A percentile compares a stretch with the other conserved stretches of the same genome.
Evolutionary conservation across 352 stramenopile genomes (phyloP).

Genomic region (Phytophthora parvispora): DNA sequence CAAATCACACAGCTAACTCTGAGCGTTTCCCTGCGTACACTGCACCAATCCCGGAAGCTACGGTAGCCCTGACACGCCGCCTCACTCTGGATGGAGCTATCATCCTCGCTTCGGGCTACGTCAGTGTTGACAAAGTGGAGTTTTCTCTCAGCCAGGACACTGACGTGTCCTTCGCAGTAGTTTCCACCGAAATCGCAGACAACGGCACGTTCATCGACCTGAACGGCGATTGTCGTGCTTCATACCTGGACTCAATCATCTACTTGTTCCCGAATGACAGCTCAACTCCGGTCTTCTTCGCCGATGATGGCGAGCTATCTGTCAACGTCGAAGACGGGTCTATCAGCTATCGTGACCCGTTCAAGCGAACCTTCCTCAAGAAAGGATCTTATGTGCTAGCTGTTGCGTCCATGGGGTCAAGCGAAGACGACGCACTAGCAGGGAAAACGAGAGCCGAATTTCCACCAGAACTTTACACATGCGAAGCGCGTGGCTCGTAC

Average conservation of each 20-base stretch:
- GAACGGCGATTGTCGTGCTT: slow-evolving; percentile 68
- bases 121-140: slow-evolving; percentile 61
- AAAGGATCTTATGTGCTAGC: slow-evolving; percentile 54
- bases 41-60: slow-evolving; percentile 14
- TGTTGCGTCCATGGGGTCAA: slow-evolving; percentile 39
- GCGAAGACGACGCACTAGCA: slow-evolving; percentile 28
- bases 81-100: slow-evolving; percentile 40
- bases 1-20: slow-evolving; percentile 24
- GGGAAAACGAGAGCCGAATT: slow-evolving; percentile 26
- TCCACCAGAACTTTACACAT: slow-evolving; percentile 36
- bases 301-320: slow-evolving; percentile 43
- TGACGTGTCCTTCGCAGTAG: slow-evolving; percentile 54
- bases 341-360: slow-evolving; percentile 57
- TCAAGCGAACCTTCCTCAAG: slow-evolving; percentile 51
- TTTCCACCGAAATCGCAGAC: slow-evolving; percentile 71
- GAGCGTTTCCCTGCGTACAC: slow-evolving; percentile 52
- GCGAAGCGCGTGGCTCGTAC: slow-evolving; percentile 6
- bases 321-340: slow-evolving; percentile 43
- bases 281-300: slow-evolving; percentile 29
- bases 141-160: slow-evolving; percentile 49
- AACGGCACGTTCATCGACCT: slow-evolving; percentile 56
- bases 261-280: slow-evolving; percentile 56
- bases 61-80: slow-evolving; percentile 13
- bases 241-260: slow-evolving; percentile 65
- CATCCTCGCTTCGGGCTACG: slow-evolving; percentile 26